Evolutionary conservation across 176 grass and related monocot species (phyloP), one percentile per base, ranked within the genome.

Genomic region (Oryza meyeriana): DNA sequence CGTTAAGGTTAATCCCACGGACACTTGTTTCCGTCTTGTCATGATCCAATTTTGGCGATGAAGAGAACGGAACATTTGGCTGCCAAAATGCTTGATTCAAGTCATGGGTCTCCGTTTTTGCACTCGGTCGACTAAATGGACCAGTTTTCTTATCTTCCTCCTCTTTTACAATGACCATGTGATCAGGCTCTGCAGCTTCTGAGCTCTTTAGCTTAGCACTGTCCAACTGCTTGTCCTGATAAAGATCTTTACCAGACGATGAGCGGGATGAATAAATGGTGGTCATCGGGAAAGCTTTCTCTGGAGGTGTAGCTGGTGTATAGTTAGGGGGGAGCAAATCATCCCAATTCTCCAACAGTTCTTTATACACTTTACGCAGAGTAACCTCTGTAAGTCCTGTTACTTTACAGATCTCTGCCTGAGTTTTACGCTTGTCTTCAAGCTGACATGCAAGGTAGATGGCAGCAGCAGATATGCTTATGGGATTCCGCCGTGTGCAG

Each of bases 331-430:
- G 96, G 5, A 93, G 87, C 80, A 99, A 64, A 88, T 99, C 93
- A 10, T 91, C 93, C 96, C 93, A 99, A 61, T 99, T 99, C 82
- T 99, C 96, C 85, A 99, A 71, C 29, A 99, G 66, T 64, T 99
- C 96, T 85, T 99, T 99, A 73, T 99, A 99, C n/a, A 99, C 96
- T 87, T 99, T 99, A 30, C 96, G 92, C 36, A 99, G 85, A 30
- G 96, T 99, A 24, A 99, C 96, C 85, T 99, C 96, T 50, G 96
- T 95, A 64, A 99, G 93, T 22, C 96, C 93, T 0, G 96, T 99
- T 31, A 98, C 96, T 77, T 98, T 98, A 73, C 93, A 98, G 25
- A 98, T 98, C 79, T 98, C 96, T 13, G 93, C 96, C 75, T 98
- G 96, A 48, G 96, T 98, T 84, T 98, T 98, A 3, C 96, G 92